A percentile compares a stretch with the other conserved stretches of the same genome.
Conservation (phyloP, 768 basidiomycete species). For the Kockovaella imperatae region DNA sequence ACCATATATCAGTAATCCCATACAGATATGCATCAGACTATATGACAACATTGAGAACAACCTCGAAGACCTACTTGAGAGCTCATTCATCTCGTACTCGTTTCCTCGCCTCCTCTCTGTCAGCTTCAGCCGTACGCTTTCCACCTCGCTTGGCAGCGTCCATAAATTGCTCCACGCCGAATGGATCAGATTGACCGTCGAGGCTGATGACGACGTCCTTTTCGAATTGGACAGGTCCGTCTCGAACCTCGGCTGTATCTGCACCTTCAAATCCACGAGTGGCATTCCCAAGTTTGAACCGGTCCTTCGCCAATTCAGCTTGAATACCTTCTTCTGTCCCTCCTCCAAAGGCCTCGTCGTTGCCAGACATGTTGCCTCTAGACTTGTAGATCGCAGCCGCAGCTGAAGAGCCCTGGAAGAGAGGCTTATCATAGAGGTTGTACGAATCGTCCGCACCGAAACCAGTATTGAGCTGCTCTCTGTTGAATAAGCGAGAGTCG, state of each 20-base stretch:
- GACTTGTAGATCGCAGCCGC: conserved; percentile 99
- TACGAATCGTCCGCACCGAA: conserved; percentile 94
- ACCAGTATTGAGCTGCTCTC: conserved; percentile 69
- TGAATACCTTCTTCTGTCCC: conserved; percentile 93
- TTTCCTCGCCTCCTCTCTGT: conserved; percentile 10
- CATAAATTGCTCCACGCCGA: conserved; percentile 92
- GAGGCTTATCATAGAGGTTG: conserved; percentile 83
- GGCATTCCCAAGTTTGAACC: conserved; percentile 81
- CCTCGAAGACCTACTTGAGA: no score
- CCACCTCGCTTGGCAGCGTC: conserved; percentile 94
- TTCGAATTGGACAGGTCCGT: conserved; percentile 97
- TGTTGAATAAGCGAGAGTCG: conserved; percentile 95
- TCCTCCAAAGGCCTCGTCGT: conserved; percentile 86
- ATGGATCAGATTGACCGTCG: conserved; percentile 64
- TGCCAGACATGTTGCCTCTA: conserved; percentile 63
- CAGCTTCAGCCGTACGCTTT: conserved; percentile 52
- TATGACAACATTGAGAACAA: no score
- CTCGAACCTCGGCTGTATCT: conserved; percentile 68
- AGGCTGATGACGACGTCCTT: conserved; percentile 56
- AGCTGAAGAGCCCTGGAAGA: conserved; percentile 93
- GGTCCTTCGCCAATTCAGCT: conserved; percentile 82
- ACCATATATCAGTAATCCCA: no score
- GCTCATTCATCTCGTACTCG: conserved; percentile 7
- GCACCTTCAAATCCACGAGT: conserved; percentile 84
- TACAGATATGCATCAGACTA: no score